Base-by-base conservation (phyloP, 2,329 filamentous ascomycete species). In the Zopfia rhizophila region DNA sequence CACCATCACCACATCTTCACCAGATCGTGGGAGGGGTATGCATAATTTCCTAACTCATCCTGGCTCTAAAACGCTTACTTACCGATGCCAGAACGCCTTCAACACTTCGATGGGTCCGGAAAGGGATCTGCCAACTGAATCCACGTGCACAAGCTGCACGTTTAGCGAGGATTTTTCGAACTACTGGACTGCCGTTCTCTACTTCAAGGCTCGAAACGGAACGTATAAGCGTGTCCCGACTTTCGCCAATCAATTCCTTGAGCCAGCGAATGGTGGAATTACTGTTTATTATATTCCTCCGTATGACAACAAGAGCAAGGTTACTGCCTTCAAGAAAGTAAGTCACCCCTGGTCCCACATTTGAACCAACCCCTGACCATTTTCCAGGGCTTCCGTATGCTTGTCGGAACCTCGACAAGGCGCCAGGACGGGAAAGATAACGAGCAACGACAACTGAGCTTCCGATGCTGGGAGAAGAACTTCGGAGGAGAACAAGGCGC, bases 381-480 rank as follows among this genome's bases (percentile, higher is more conserved):
- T 3, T 14, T 8, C 8, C 30, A 30, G 45, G 52, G 52, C 2
- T 55, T 55, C 38, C 52, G 52, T 11, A 56, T 56, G 53, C 45
- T 51, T 5, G 44, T 54, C 8, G 50, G 53, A 22, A 33, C 39
- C 19, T 36, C 51, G 10, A 36, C 17, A 3, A 22, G 41, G 11
- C 52, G 52, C 22, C 7, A 7, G 5, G 22, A 53, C 33, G 28
- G 24, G 5, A 38, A 45, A n/a, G 49, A 53, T 16, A 19, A 13
- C 23, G 54, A 57, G 7, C 14, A 38, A 7, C 33, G 35, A 4
- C 27, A 40, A 12, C 37, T 55, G 5, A 55, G 45, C 22, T 55
- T 55, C 36, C 48, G 54, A 1, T 55, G 51, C 36, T 54, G 53
- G 53, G 33, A 31, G 10, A 41, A 49, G 33, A 44, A 55, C 41